These are phyloP conservation scores for Madurella mycetomatis DNA, from an alignment of 2,329 filamentous ascomycete genomes.

Conservation along the genomic window DNA sequence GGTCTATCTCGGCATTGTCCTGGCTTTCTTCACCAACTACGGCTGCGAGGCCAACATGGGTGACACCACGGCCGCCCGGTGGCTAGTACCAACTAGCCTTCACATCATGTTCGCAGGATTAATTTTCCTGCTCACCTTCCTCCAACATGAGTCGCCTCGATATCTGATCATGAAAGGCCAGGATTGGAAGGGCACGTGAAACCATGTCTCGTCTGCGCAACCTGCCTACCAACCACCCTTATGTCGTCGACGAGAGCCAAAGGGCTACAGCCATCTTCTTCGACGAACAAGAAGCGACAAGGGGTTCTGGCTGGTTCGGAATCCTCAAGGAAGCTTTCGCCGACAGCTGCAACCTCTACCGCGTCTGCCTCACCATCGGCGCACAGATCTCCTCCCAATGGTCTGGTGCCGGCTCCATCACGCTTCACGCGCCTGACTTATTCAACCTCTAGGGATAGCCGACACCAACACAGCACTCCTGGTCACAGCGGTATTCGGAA, in stretches of 20 bases:
- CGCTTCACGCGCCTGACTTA: conserved; percentile 69
- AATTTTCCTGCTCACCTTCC: conserved; percentile 65
- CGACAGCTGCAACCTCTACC: conserved; percentile 65
- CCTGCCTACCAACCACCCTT: conserved; percentile 55
- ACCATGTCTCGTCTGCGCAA: conserved; percentile 56
- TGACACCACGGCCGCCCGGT: conserved; percentile 44
- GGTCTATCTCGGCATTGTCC: conserved; percentile 73
- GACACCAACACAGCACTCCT: conserved; percentile 66
- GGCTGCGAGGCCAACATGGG: conserved; percentile 50
- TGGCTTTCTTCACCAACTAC: conserved; percentile 74
- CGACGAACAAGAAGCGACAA: conserved; percentile 67
- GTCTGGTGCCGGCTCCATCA: conserved; percentile 69
- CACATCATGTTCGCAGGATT: conserved; percentile 74
- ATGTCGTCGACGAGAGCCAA: conserved; percentile 57
- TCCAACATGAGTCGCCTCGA: conserved; percentile 66
- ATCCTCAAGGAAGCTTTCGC: conserved; percentile 65
- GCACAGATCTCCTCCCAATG: conserved; percentile 71
- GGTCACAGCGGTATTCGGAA: conserved; percentile 70
- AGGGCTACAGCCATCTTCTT: conserved; percentile 63
- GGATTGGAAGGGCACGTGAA: conserved; percentile 51
- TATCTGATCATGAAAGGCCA: conserved; percentile 64
- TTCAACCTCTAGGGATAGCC: conserved; percentile 67
- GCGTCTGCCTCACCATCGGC: conserved; percentile 63
- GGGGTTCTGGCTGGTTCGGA: conserved; percentile 60
- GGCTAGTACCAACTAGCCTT: conserved; percentile 64